Conservation (phyloP, 2,329 filamentous ascomycete genomes). For the Chalaropsis ovoidea region DNA sequence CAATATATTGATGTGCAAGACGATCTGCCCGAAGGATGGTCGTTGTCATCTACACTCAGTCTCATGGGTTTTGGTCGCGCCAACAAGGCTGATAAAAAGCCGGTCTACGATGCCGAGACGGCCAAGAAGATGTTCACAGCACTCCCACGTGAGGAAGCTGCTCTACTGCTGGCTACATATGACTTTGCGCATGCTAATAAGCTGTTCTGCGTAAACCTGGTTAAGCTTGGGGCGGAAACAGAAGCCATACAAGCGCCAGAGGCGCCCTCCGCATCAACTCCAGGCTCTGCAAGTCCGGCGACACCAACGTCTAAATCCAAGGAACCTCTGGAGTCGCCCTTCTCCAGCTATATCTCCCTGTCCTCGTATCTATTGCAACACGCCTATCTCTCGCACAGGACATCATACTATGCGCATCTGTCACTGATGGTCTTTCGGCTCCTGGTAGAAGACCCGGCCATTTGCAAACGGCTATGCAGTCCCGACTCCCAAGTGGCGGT, state of each 20-base stretch:
- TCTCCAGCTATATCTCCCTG: slow-evolving; percentile 74
- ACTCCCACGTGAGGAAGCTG: slow-evolving; percentile 56
- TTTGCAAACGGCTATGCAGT: slow-evolving; percentile 76
- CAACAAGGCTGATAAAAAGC: slow-evolving; percentile 44
- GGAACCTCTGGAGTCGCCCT: slow-evolving; percentile 50
- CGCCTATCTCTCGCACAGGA: slow-evolving; percentile 70
- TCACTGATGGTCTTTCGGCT: slow-evolving; percentile 78
- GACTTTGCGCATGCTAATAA: slow-evolving; percentile 94
- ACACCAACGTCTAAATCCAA: background rate
- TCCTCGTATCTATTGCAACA: slow-evolving; percentile 91
- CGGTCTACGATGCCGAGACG: slow-evolving; percentile 62
- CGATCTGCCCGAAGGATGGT: slow-evolving; percentile 84
- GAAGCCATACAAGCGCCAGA: slow-evolving; percentile 31
- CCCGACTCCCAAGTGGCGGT: slow-evolving; percentile 64
- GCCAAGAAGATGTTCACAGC: slow-evolving; percentile 70
- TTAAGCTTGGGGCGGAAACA: slow-evolving; percentile 54
- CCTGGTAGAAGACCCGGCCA: slow-evolving; percentile 70
- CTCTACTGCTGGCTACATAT: slow-evolving; percentile 74
- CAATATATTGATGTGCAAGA: slow-evolving; percentile 81
- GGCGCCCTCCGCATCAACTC: background rate
- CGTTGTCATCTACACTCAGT: slow-evolving; percentile 64
- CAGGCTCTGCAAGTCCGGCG: background rate
- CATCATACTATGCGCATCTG: slow-evolving; percentile 73
- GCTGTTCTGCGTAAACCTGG: slow-evolving; percentile 77
- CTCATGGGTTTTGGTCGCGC: slow-evolving; percentile 66